Evolutionary conservation across 2,329 filamentous ascomycete species (phyloP), one percentile per base, ranked within the genome.

Genomic region (Neofusicoccum umdonicola): DNA sequence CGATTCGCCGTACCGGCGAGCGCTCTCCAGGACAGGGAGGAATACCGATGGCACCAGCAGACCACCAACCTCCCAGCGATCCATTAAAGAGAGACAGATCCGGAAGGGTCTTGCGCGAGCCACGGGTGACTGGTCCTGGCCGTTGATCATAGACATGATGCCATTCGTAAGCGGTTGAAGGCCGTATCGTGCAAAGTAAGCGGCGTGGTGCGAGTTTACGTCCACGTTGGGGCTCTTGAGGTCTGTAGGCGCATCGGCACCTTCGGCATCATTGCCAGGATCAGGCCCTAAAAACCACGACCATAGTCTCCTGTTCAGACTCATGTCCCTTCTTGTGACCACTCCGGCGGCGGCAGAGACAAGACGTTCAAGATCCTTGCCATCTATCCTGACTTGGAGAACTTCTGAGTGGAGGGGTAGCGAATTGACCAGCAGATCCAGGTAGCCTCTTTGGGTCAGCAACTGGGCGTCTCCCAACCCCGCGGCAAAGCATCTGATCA

Each of bases 61-160:
- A 1, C 92, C 92, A 35, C 95, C 95, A 68, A 99, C 94, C 75
- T 99, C 95, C 93, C 93, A 98, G 65, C 93, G 88, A 78, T 99
- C 95, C 95, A 99, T 98, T 61, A 99, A 82, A 15, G 96, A 97
- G 2, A 98, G 84, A 71, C 93, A 96, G 67, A 98, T 92, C 64
- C 93, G 88, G 73, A 96, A 97, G 0, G 95, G 94, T 44, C 88
- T 88, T 19, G 93, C 92, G 74, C 88, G 85, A 71, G 96, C 92
- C 0, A 84, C 77, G 0, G 90, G 85, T 63, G 82, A 81, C 27
- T 57, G 31, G 34, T 64, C 62, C 13, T 42, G 51, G 37, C 51
- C 58, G 4, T 71, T 75, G 66, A 98, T 89, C 88, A 96, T 90
- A 52, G 86, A 85, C 15, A 96, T 80, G 11, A 98, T 82, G 19